Evolutionary conservation across 1,284 basidiomycete species (phyloP), one percentile per base, ranked within the genome.

Genomic region (Ceratobasidium papillatum): DNA sequence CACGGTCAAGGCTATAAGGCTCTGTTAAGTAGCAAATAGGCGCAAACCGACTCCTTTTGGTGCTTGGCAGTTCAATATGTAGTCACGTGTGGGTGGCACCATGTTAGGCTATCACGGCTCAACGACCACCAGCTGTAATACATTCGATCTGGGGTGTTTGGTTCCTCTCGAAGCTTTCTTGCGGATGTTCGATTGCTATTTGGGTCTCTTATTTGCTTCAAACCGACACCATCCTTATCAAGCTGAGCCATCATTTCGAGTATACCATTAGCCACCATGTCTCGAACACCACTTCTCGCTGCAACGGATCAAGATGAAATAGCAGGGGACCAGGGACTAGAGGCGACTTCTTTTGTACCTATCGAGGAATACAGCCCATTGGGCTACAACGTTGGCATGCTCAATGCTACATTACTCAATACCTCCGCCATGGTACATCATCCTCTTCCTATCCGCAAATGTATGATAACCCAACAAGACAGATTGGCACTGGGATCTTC

Each of bases 401-500:
- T 71, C 56, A 71, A 59, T 43, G 68, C 68, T 27, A 71, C 68
- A 25, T 32, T 71, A 43, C 22, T 71, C 22, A 71, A 71, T 41
- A 59, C 56, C 7, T 71, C 68, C 9, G 68, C 56, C 0, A 71
- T 71, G 41, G 68, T 59, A 61, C 5, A n/a, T 36, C 27, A 36
- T 36, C 36, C 7, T 38, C 22, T 3, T 49, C 49, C 19, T 12
- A 12, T 11, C 12, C 4, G 17, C 12, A n/a, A 56, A 1, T 25
- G 4, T n/a, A 36, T 3, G 25, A 38, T n/a, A 30, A 36, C 9
- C 2, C 11, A 2, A 17, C 25, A 34, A 17, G 3, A 12, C 41
- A 75, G 74, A 59, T 75, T 61, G 74, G 74, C 27, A 71, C 59
- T 38, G 74, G 74, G 5, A 68, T 75, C 30, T 75, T 59, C 17